Conservation (phyloP, 2,329 filamentous ascomycete species). For the Neopestalotiopsis sp. region DNA sequence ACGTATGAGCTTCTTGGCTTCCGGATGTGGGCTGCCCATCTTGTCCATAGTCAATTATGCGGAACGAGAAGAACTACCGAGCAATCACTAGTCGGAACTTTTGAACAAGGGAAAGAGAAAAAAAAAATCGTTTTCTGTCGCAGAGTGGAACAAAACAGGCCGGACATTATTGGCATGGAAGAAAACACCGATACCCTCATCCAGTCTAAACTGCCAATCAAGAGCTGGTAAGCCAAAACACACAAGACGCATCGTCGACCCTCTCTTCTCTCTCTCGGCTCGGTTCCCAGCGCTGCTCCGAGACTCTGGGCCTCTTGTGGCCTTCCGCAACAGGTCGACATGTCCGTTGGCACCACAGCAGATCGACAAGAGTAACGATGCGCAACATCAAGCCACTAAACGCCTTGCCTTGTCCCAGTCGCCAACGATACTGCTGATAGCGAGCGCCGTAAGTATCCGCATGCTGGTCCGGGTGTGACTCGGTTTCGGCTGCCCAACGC, state of each 20-base stretch:
- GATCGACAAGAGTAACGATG: not conserved
- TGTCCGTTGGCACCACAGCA: not conserved
- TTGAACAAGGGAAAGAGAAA: not conserved
- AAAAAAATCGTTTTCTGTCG: not conserved
- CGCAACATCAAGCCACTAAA: constrained; percentile 5
- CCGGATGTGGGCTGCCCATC: constrained; percentile 1
- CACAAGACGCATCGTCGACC: not conserved
- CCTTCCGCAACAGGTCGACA: constrained; percentile 13
- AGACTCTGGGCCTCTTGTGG: constrained; percentile 4
- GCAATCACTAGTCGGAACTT: not conserved
- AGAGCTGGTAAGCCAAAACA: not conserved
- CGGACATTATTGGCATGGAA: not conserved
- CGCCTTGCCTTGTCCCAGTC: not conserved
- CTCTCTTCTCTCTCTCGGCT: not conserved
- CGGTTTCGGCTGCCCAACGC: constrained; percentile 11
- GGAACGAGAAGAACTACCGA: not conserved
- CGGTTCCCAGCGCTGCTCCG: not conserved
- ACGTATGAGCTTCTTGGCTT: constrained; percentile 3
- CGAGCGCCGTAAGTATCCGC: constrained; percentile 12
- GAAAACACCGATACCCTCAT: not conserved
- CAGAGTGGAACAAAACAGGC: not conserved
- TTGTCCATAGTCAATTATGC: not conserved
- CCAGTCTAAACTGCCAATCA: not conserved
- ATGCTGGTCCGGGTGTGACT: constrained; percentile 2
- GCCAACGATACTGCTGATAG: not conserved